These are phyloP conservation scores for Boletus rex-veris DNA, from an alignment of 768 basidiomycete genomes.

Conservation along the genomic window DNA sequence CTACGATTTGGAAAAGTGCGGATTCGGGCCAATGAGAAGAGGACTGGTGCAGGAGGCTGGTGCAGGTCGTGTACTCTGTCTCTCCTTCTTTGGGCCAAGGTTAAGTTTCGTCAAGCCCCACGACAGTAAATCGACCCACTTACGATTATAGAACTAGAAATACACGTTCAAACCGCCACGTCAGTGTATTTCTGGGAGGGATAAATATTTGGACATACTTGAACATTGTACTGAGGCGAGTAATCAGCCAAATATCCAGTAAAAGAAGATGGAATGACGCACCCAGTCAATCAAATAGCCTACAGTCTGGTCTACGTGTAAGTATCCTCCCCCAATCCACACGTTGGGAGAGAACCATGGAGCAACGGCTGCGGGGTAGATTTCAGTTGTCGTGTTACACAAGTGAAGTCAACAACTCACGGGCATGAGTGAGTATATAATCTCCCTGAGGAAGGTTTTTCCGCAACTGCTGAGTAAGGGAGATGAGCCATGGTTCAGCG, in stretches of 20 bases:
- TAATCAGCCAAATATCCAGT: no score
- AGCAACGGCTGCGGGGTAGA: conserved; percentile 34
- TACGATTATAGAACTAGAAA: conserved; percentile 22
- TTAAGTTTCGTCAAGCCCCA: not conserved
- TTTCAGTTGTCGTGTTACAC: not conserved
- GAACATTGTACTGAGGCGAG: conserved; percentile 39
- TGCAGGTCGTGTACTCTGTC: conserved; percentile 36
- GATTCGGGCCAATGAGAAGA: conserved; percentile 40
- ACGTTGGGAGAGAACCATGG: conserved; percentile 38
- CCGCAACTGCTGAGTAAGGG: conserved; percentile 31
- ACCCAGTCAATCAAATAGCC: no score
- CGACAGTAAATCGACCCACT: not conserved
- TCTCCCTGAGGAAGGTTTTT: conserved; percentile 27
- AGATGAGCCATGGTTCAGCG: conserved; percentile 27
- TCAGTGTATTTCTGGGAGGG: not conserved
- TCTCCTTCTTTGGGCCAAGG: conserved; percentile 30
- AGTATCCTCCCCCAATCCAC: conserved; percentile 31
- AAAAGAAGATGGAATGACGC: no score
- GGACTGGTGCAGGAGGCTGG: conserved; percentile 37
- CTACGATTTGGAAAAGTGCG: conserved; percentile 45
- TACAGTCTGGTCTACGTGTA: no score
- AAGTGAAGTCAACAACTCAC: conserved; percentile 15
- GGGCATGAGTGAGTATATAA: conserved; percentile 34
- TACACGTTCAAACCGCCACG: not conserved
- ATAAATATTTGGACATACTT: conserved; percentile 18